Evolutionary conservation across 345 rosid species (phyloP), one percentile per base, ranked within the genome.

Genomic region (Mallotus nudiflorus): DNA sequence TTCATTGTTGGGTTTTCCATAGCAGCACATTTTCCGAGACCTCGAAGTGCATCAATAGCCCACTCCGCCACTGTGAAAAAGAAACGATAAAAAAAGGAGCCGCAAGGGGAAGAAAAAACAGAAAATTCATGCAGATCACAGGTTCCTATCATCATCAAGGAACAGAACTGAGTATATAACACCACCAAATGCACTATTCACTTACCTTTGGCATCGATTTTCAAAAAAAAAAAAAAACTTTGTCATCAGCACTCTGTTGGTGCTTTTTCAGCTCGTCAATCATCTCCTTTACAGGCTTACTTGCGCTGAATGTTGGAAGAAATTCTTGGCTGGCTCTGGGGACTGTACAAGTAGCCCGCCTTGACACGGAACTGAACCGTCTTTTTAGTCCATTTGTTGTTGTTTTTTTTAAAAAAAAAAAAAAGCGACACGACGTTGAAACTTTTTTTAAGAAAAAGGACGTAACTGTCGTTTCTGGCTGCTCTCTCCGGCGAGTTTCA

Each of bases 31-130:
- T 87, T 91, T 59, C 69, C 87, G 64, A 91, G 77, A 62, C 91
- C 95, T 78, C 88, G 89, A 68, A 90, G 86, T 72, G 97, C 95
- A 60, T 94, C 95, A 16, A 71, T 86, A 57, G 96, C 96, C 98
- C 97, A 94, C 73, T 88, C 88, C 16, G 44, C 83, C 71, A 91
- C 97, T 93, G 77, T 29, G 22, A 33, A 72, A 10, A 48, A 48
- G 48, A 40, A 71, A 20, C 45, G 50, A 8, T 24, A 62, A 44
- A 62, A 42, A 8, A 1, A n/a, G 20, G 10, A n/a, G n/a, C 6
- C 9, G 27, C 3, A 42, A n/a, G 33, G 19, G 1, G 22, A 28
- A 52, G 2, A 45, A 29, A 59, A 42, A 59, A 49, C 1, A 63
- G 66, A 9, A 54, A 42, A 53, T 49, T 40, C 27, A 45, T 42